Evolutionary conservation across 352 stramenopile genomes (phyloP).

Genomic region (Sclerospora graminicola): DNA sequence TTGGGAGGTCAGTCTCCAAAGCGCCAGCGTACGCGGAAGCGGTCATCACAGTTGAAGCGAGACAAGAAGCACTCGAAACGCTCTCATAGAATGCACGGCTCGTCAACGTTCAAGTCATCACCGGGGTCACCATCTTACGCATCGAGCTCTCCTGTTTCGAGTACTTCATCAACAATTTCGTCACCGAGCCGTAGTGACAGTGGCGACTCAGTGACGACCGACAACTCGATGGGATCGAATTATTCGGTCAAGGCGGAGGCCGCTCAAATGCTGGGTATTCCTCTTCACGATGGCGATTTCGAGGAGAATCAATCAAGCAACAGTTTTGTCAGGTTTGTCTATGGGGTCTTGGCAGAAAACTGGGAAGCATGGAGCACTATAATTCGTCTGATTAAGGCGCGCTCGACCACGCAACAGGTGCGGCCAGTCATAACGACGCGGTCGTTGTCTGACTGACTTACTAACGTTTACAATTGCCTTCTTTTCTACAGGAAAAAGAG

Average conservation of each 20-base stretch:
- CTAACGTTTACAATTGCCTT: not conserved
- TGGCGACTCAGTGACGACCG: constrained; percentile 44
- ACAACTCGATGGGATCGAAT: constrained; percentile 53
- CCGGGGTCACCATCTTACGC: constrained; percentile 61
- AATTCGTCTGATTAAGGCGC: constrained; percentile 60
- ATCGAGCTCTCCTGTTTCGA: constrained; percentile 43
- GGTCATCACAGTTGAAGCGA: constrained; percentile 75
- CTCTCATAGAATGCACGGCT: constrained; percentile 48
- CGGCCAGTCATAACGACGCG: not conserved
- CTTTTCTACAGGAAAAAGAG: constrained; percentile 46
- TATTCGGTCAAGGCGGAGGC: constrained; percentile 74
- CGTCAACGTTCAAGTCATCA: constrained; percentile 58
- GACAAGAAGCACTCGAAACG: constrained; percentile 70
- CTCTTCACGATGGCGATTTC: constrained; percentile 52
- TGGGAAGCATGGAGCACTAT: constrained; percentile 80
- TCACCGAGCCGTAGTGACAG: constrained; percentile 54
- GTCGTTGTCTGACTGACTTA: too few species aligned
- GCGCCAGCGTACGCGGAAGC: constrained; percentile 70
- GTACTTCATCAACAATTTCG: constrained; percentile 43
- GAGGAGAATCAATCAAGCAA: constrained; percentile 33
- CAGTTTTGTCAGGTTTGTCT: constrained; percentile 62
- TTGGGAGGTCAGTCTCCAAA: constrained; percentile 70
- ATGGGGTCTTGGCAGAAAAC: constrained; percentile 72
- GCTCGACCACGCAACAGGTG: constrained; percentile 63
- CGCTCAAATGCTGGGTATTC: constrained; percentile 68